Base-by-base conservation (phyloP, 129 eudicot genomes). In the Artemisia tridentata region DNA sequence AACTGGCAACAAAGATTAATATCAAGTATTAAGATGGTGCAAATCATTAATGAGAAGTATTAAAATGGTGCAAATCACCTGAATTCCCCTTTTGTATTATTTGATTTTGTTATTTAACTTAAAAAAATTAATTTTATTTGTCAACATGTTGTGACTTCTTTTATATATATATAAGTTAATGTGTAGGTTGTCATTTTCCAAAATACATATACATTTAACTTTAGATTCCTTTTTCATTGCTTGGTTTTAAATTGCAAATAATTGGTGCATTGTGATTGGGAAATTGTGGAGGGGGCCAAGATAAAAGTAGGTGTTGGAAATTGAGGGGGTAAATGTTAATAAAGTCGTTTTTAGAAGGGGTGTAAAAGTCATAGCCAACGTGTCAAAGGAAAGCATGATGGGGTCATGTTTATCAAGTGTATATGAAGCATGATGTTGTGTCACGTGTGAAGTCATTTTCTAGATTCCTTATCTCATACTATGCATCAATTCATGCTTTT, bases 261-360 rank as follows among this genome's bases (percentile, higher is more conserved):
- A 73, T 63, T 29, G 16, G 64, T 63, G 57, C 49, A 23, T 16
- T 19, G 45, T 19, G 54, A 59, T 41, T 41, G 7, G 55, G 60
- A 12, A 52, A 13, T 68, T 67, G 80, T 49, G 74, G 25, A 48
- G 69, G 73, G 80, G 62, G 58, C 75, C 75, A 77, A 15, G 51
- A 25, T 69, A 69, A 69, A 69, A 62, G 71, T 48, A 11, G 11
- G 59, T 75, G 43, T 75, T 57, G 74, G 63, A 58, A 67, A 58
- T 59, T 57, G 69, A 63, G 71, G 74, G 61, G 53, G 25, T 57
- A 58, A 50, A 58, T 67, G 62, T 57, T 46, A 75, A 2, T 20
- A 23, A 75, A 45, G 51, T 16, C 46, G 13, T 46, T 75, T 75
- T 69, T 73, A 65, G 7, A 3, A 52, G 76, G 68, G 60, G 58